Evolutionary conservation across 2,329 filamentous ascomycete genomes (phyloP).

Genomic region (Rutstroemia sydowiana): DNA sequence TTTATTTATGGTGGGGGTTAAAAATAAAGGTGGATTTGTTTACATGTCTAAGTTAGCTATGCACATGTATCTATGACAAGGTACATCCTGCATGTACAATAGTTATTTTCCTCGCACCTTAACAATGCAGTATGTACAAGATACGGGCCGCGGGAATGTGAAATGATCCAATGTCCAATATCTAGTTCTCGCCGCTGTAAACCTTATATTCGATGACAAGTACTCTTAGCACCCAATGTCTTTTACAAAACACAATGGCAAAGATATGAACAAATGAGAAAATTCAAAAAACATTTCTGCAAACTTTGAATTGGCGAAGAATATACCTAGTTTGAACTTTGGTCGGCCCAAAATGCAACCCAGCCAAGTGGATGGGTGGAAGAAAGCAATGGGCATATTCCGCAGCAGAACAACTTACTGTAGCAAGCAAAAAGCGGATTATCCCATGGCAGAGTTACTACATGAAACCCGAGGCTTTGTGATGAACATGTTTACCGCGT

Average conservation of each 20-base stretch:
- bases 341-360: neutral
- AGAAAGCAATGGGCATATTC: neutral
- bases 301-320: too few species aligned
- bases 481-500: conserved; percentile 16
- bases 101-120: neutral
- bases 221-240: neutral
- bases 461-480: conserved; percentile 16
- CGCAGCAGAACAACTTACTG: neutral
- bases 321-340: too few species aligned
- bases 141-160: neutral
- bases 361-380: neutral
- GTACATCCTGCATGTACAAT: conserved; percentile 3
- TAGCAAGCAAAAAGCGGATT: neutral
- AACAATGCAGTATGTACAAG: neutral
- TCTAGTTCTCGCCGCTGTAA: conserved; percentile 9
- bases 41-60: neutral
- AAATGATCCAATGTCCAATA: neutral
- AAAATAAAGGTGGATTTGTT: too few species aligned
- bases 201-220: conserved; percentile 4
- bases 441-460: conserved; percentile 1
- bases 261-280: neutral
- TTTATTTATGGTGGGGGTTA: too few species aligned
- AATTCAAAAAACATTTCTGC: neutral
- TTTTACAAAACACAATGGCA: neutral
- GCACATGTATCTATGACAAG: conserved; percentile 1